These are phyloP conservation scores for Lyophyllum semitale DNA, from an alignment of 768 basidiomycete genomes.

Conservation along the genomic window DNA sequence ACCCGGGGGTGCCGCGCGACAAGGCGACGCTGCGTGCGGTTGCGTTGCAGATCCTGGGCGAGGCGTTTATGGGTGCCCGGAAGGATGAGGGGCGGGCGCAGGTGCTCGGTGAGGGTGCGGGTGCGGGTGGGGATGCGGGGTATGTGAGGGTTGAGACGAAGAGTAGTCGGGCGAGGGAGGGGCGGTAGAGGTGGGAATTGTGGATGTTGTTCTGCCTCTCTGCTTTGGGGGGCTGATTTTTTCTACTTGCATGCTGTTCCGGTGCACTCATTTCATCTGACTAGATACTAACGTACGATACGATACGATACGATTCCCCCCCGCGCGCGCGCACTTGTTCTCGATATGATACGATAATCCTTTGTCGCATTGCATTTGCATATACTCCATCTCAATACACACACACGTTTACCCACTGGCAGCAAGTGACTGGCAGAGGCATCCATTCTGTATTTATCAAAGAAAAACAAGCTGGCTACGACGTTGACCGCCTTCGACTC, in stretches of 20 bases:
- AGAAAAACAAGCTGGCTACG: no score
- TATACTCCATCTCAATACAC: not conserved
- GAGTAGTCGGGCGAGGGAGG: constrained; percentile 49
- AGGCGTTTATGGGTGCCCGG: constrained; percentile 70
- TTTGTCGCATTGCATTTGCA: constrained; percentile 7
- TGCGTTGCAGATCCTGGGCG: constrained; percentile 84
- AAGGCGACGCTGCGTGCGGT: no score
- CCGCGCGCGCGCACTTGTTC: no score
- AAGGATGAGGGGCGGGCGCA: constrained; percentile 54
- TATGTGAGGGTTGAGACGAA: constrained; percentile 84
- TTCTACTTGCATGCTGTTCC: not conserved
- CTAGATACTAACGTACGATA: constrained; percentile 3
- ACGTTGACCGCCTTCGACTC: no score
- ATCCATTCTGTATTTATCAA: no score
- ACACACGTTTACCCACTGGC: no score
- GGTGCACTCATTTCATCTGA: not conserved
- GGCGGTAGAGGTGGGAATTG: constrained; percentile 10
- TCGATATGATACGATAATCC: constrained; percentile 9
- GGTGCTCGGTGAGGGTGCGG: no score
- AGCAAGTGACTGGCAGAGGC: no score
- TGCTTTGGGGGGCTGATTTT: not conserved
- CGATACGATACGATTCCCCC: no score
- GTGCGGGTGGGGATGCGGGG: constrained; percentile 74
- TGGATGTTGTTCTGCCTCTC: no score
- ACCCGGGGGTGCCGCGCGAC: constrained; percentile 49